Base-by-base conservation (phyloP, 2,329 filamentous ascomycete genomes). In the Colletotrichum sp. region DNA sequence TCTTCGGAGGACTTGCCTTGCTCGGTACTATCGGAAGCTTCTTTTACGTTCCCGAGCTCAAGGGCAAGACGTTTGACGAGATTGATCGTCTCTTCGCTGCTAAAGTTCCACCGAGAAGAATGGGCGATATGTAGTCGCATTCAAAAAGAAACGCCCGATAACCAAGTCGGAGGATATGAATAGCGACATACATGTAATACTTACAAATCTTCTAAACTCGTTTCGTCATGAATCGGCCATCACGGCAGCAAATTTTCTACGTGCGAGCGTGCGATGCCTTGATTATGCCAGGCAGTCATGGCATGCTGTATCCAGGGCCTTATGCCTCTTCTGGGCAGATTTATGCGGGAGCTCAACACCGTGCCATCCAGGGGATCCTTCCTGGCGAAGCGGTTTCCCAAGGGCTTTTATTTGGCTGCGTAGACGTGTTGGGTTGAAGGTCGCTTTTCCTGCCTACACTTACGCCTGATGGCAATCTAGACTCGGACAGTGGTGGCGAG, bases 31-130 rank as follows among this genome's bases (percentile, higher is more conserved):
- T 77, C 3, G 80, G 79, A 28, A 72, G 78, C 39, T 79, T 76
- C 60, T 79, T 80, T 64, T 74, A 78, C 2, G 48, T 80, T 3
- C 79, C 80, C 3, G 79, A 81, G 62, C 77, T 79, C 18, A 79
- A 80, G 69, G 80, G 76, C 7, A 73, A 79, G 9, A 79, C 79
- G 1, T 80, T 79, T 48, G 79, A 77, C 10, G 79, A 80, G 34
- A 68, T 81, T 6, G 79, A 81, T 67, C 71, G 84, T 7, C 75
- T 85, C 2, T 85, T 85, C 28, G 81, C 63, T 0, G 62, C 79
- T 2, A 75, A 75, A n/a, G 62, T 72, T 8, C 62, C 68, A 1
- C 68, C 68, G 1, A 75, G 72, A 9, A 67, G n/a, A 2, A 75
- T 72, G 72, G 68, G 68, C 5, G 62, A 30, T 10, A 63, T 75